phyloP scores from a whole-genome alignment of 768 basidiomycete genomes.

The Agaricus bisporus region DNA sequence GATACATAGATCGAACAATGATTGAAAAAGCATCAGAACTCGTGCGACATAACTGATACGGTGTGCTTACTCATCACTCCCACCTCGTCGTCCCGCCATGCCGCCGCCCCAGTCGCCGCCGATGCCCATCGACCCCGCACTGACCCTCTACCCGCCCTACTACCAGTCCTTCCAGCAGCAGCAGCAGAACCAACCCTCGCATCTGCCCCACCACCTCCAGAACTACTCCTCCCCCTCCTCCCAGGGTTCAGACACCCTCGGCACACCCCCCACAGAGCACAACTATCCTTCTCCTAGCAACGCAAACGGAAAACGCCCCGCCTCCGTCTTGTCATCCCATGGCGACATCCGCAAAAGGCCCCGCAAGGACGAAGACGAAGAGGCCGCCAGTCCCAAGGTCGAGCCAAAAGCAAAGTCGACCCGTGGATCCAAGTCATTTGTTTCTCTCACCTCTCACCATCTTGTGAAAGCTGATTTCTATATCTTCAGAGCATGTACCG shows the following conservation, averaged over 20 bases:
- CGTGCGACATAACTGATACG: too few relatives aligned
- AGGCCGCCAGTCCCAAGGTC: constrained; percentile 52
- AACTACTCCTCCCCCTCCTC: constrained; percentile 76
- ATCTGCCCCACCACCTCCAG: constrained; percentile 49
- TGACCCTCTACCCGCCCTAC: constrained; percentile 62
- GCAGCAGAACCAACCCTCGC: constrained; percentile 36
- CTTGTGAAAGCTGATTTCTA: constrained; percentile 6
- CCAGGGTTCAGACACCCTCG: constrained; percentile 70
- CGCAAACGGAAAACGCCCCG: constrained; percentile 61
- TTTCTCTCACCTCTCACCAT: not conserved
- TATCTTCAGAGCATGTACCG: constrained; percentile 72
- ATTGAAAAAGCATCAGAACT: too few relatives aligned
- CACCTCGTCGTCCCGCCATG: constrained; percentile 18
- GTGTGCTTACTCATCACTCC: too few relatives aligned
- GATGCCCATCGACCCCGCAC: constrained; percentile 63
- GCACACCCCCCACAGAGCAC: constrained; percentile 65
- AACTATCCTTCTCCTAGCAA: constrained; percentile 46
- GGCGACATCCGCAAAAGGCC: constrained; percentile 54
- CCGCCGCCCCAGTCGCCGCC: constrained; percentile 54
- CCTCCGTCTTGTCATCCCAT: constrained; percentile 37
- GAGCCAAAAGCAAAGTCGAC: constrained; percentile 78
- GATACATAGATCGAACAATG: too few relatives aligned
- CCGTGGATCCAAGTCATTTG: constrained; percentile 69
- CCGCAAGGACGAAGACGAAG: constrained; percentile 52
- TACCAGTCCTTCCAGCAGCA: constrained; percentile 51